Evolutionary conservation across 345 rosid genomes (phyloP).

Genomic region (Geranium brycei): DNA sequence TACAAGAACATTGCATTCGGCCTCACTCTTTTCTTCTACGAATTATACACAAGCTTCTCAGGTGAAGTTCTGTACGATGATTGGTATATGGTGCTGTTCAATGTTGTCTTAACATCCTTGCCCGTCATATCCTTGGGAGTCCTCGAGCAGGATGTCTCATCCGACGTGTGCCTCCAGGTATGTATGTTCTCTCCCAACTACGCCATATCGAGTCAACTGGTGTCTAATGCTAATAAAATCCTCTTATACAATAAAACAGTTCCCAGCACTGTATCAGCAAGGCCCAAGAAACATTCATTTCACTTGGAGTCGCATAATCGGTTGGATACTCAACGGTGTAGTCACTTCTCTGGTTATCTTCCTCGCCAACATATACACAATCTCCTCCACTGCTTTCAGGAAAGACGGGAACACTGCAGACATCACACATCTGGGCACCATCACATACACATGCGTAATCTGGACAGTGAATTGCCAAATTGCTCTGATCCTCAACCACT

Average conservation of each 20-base stretch:
- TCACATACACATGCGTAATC: conserved; percentile 47
- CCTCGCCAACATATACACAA: conserved; percentile 26
- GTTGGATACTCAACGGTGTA: conserved; percentile 60
- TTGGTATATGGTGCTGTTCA: conserved; percentile 60
- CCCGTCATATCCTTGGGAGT: conserved; percentile 70
- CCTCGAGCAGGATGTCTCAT: conserved; percentile 65
- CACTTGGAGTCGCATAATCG: conserved; percentile 51
- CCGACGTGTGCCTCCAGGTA: conserved; percentile 74
- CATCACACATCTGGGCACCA: conserved; percentile 33
- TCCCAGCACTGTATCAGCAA: conserved; percentile 68
- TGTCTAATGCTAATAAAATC: not conserved
- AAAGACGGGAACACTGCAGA: conserved; percentile 35
- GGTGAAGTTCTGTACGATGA: conserved; percentile 61
- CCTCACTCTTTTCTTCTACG: conserved; percentile 67
- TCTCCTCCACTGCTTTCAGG: conserved; percentile 32
- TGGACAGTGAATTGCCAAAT: conserved; percentile 66
- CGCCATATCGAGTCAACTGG: not conserved
- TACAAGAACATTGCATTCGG: conserved; percentile 82
- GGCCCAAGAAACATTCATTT: conserved; percentile 59
- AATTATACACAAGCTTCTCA: conserved; percentile 50
- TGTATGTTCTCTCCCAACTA: not conserved
- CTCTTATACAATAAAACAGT: conserved; percentile 24
- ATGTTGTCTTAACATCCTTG: conserved; percentile 57
- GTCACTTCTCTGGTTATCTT: conserved; percentile 44
- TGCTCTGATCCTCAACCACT: conserved; percentile 51